These are phyloP conservation scores for Pichia membranifaciens DNA, from an alignment of 805 yeast species.

Conservation along the genomic window DNA sequence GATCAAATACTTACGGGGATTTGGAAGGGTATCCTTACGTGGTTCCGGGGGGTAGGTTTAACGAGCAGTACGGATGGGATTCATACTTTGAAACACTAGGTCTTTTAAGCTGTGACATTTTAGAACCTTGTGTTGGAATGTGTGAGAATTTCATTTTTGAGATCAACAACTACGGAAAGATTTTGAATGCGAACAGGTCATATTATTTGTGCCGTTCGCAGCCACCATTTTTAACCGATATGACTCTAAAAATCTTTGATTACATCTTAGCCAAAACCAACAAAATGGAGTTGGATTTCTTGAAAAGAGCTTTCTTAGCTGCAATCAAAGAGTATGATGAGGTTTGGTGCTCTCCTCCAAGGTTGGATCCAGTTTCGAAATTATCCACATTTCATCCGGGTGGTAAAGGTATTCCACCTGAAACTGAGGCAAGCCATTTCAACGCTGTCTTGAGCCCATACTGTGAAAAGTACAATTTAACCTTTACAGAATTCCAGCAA, in stretches of 20 bases:
- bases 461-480: conserved; percentile 52
- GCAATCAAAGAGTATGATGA: conserved; percentile 81
- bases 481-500: conserved; percentile 58
- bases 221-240: conserved; percentile 94
- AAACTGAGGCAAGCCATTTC: conserved; percentile 88
- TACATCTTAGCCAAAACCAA: conserved; percentile 37
- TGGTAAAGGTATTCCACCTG: conserved; percentile 94
- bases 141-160: conserved; percentile 89
- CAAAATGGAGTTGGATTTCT: conserved; percentile 51
- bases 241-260: conserved; percentile 67
- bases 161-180: conserved; percentile 84
- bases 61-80: conserved; percentile 98
- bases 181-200: conserved; percentile 87
- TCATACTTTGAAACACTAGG: conserved; percentile 91
- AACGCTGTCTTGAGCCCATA: conserved; percentile 63
- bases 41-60: conserved; percentile 96
- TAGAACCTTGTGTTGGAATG: conserved; percentile 80
- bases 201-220: conserved; percentile 90
- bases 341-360: conserved; percentile 74
- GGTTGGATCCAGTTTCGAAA: conserved; percentile 69
- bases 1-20: conserved; percentile 26
- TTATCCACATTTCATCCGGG: conserved; percentile 86
- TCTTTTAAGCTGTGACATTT: conserved; percentile 55
- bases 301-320: conserved; percentile 59
- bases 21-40: conserved; percentile 72